A percentile compares a stretch with the other conserved stretches of the same genome.
Evolutionary conservation across 352 stramenopile species (phyloP).

Genomic region (Pythium brachiatum): DNA sequence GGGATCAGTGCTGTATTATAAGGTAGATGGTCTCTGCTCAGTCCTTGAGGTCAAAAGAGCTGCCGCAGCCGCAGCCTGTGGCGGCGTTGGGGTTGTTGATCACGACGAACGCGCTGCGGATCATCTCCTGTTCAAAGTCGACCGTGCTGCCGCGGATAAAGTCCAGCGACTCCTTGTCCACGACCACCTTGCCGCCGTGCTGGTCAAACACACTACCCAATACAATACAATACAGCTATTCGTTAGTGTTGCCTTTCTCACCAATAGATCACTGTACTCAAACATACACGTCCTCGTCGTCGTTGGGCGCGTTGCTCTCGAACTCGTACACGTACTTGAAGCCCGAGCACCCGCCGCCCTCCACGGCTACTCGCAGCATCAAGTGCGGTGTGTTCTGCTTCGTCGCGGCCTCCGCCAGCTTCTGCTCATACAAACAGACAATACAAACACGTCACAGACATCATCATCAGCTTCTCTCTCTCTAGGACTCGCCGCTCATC

Average conservation of each 20-base stretch:
- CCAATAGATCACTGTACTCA: not conserved
- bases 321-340: constrained; percentile 94
- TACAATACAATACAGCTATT: not conserved
- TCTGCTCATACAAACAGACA: constrained; percentile 28
- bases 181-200: constrained; percentile 83
- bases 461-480: not conserved
- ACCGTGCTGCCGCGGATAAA: constrained; percentile 93
- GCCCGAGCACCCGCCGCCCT: constrained; percentile 91
- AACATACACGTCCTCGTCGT: constrained; percentile 52
- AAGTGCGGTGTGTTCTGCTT: constrained; percentile 53
- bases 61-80: constrained; percentile 96
- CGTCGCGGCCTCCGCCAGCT: constrained; percentile 51
- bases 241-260: not conserved
- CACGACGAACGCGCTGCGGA: constrained; percentile 95
- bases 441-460: not conserved
- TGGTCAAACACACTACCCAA: constrained; percentile 77
- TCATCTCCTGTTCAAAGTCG: constrained; percentile 97
- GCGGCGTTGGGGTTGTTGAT: constrained; percentile 97
- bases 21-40: constrained; percentile 26
- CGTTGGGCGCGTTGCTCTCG: constrained; percentile 52
- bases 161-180: constrained; percentile 93
- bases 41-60: constrained; percentile 97
- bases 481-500: not conserved
- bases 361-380: constrained; percentile 88
- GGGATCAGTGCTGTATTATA: not conserved